Evolutionary conservation across 345 rosid genomes (phyloP).

Genomic region (Cardamine resedifolia): DNA sequence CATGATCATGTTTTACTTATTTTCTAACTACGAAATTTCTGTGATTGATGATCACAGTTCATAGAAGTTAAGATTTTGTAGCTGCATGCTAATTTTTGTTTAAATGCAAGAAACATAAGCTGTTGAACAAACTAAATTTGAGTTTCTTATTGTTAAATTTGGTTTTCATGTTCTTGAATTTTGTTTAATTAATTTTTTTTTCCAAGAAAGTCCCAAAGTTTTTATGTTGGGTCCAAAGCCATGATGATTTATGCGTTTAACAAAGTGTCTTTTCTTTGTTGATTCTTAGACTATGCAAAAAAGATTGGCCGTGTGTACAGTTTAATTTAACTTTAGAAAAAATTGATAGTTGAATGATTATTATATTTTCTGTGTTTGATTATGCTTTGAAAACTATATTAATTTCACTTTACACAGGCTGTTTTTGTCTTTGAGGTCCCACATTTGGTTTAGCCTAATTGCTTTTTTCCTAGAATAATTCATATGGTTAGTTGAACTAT

Average conservation of each 20-base stretch:
- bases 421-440: conserved; percentile 35
- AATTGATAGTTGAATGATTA: conserved; percentile 5
- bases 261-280: conserved; percentile 28
- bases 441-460: conserved; percentile 32
- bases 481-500: conserved; percentile 38
- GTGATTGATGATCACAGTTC: conserved; percentile 26
- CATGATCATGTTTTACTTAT: conserved; percentile 19
- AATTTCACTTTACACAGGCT: conserved; percentile 31
- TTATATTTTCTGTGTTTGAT: conserved; percentile 7
- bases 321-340: conserved; percentile 9
- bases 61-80: background rate
- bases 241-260: conserved; percentile 28
- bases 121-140: conserved; percentile 8
- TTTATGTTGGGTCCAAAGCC: conserved; percentile 24
- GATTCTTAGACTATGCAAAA: conserved; percentile 33
- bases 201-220: conserved; percentile 8
- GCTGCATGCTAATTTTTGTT: conserved; percentile 34
- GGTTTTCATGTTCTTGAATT: conserved; percentile 1
- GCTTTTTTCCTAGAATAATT: conserved; percentile 31
- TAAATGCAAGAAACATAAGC: conserved; percentile 14
- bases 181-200: background rate
- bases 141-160: background rate
- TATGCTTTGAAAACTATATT: conserved; percentile 21
- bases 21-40: conserved; percentile 11
- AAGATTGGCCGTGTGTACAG: conserved; percentile 34